Evolutionary conservation across 495 filamentous ascomycete genomes (phyloP), one percentile per base, ranked within the genome.

Genomic region (Extremus antarcticus): DNA sequence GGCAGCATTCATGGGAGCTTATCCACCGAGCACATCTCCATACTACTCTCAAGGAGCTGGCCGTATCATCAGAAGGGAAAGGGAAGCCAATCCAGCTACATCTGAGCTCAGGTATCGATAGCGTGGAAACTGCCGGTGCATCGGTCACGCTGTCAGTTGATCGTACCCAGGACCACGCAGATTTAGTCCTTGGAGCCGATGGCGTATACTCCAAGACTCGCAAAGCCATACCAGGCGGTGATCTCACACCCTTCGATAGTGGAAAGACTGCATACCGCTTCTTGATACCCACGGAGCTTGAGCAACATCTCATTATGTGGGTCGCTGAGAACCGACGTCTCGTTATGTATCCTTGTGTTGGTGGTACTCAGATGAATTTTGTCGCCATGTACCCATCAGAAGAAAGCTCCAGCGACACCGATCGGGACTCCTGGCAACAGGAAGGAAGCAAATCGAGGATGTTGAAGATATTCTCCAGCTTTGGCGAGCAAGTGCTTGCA

Each of bases 241-340:
- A 68, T 11, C 39, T 68, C 22, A 66, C 67, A 16, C 62, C 75
- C 2, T 70, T 72, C 43, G 66, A 73, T 54, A 75, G 73, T 4
- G 79, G 81, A 7, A 78, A 75, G 54, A 76, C 71, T 48, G 80
- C 81, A 1, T 85, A 80, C 65, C 73, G 81, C n/a, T 84, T 85
- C 62, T 62, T 82, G 1, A 68, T 84, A 0, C 64, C 70, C 2
- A 68, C 71, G 2, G 60, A 74, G 25, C 73, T 59, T 72, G 1
- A 62, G 16, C 73, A 75, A 13, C 62, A 76, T 0, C 62, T 82
- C 15, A 54, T 58, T 25, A 75, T 84, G 55, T 80, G 74, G 70
- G 75, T 73, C 41, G 73, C 56, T 0, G 46, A 61, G 0, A 78
- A 84, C 45, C 68, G 74, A 17, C 66, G 79, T 0, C 68, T 84